Base-by-base conservation (phyloP, 768 basidiomycete genomes). In the Tricholoma sp. region DNA sequence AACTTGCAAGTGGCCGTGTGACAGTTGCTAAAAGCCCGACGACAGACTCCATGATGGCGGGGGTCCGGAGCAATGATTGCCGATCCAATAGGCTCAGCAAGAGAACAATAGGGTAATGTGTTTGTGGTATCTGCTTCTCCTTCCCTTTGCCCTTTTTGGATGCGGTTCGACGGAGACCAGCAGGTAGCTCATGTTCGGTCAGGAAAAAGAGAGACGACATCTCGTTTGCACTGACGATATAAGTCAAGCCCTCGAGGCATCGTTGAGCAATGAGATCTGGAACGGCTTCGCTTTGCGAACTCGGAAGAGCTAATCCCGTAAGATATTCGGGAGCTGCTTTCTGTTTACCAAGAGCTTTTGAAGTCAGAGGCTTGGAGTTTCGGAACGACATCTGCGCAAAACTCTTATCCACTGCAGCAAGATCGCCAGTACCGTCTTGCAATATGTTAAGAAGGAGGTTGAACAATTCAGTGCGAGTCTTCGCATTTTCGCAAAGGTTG, bases 141-240 rank as follows among this genome's bases (percentile, higher is more conserved):
- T 97, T 98, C 19, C 93, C 95, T 72, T 97, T 98, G 8, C 94
- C 94, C 71, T 97, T 97, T 72, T 89, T 91, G 18, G 82, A 82
- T 6, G 79, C 72, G 11, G 77, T 71, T 62, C 85, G 83, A 60
- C 85, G 84, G 14, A 95, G 79, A 46, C 89, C 88, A n/a, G 79
- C 79, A 5, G 89, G 87, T 32, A 94, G 76, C 62, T 99, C 97
- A 62, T 98, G 94, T 71, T 99, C 97, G 0, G 87, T 91, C 58
- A 99, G 79, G 84, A 99, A 98, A 80, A 95, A 98, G 16, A 92
- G 72, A 0, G 94, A 89, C 0, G 91, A 90, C 16, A 82, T 70
- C 58, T 93, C 88, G 68, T 97, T 98, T 21, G 85, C 79, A 56
- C 78, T 82, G 69, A 97, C 94, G 61, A 98, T 92, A 68, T 83